A percentile compares a stretch with the other conserved stretches of the same genome.
These are phyloP conservation scores for Centrapalus pauciflorus DNA, from an alignment of 129 eudicot species.

Conservation along the genomic window DNA sequence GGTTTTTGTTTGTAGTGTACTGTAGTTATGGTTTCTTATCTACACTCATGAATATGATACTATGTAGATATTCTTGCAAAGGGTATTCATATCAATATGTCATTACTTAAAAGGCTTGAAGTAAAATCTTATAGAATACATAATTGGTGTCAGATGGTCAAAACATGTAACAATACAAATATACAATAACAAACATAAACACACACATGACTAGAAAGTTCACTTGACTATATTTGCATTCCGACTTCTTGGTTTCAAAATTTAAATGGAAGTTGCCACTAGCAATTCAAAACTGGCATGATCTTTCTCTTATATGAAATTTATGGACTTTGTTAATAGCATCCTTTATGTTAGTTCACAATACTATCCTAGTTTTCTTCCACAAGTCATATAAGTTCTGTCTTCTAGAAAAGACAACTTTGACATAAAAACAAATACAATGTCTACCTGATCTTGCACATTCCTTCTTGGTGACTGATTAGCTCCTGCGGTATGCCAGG, in stretches of 20 bases:
- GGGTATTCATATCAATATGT: neutral
- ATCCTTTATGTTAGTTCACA: neutral
- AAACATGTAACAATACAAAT: neutral
- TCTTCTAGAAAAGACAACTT: neutral
- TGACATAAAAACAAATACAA: neutral
- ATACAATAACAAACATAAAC: neutral
- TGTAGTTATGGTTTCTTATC: neutral
- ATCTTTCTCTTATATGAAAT: neutral
- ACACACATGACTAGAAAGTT: neutral
- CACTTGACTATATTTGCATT: neutral
- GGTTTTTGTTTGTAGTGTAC: neutral
- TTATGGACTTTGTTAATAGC: neutral
- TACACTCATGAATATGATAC: neutral
- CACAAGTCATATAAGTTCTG: neutral
- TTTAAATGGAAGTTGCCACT: neutral
- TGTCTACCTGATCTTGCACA: constrained; percentile 72
- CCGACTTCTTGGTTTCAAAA: neutral
- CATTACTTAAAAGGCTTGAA: neutral
- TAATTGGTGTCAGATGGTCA: neutral
- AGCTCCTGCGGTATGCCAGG: constrained; percentile 70
- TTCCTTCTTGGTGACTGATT: constrained; percentile 57
- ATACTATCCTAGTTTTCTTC: neutral
- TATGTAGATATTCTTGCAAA: neutral
- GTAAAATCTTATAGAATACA: neutral
- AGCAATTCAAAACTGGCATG: neutral